These are phyloP conservation scores for Aspergillus novofumigatus DNA, from an alignment of 2,329 filamentous ascomycete genomes.

Conservation along the genomic window DNA sequence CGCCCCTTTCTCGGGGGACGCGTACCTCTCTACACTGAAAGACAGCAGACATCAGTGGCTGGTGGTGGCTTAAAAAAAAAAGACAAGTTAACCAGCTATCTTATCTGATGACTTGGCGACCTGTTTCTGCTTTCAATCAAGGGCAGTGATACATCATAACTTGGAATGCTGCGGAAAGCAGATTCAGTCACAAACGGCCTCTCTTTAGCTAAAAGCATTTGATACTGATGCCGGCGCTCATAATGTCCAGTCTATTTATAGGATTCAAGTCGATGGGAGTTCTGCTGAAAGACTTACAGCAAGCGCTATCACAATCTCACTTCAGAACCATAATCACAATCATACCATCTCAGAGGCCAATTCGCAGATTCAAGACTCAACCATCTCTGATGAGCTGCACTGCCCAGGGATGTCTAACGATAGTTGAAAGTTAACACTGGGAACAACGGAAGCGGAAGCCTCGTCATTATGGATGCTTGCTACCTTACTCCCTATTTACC, in stretches of 20 bases:
- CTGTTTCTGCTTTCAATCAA: neutral
- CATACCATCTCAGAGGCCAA: no score
- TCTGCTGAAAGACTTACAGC: neutral
- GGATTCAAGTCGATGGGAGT: neutral
- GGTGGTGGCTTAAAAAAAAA: neutral
- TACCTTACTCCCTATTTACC: no score
- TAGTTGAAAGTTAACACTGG: neutral
- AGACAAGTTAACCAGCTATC: neutral
- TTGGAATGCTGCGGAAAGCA: neutral
- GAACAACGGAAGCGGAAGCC: neutral
- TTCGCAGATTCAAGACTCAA: neutral
- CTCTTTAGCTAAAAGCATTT: neutral
- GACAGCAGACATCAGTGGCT: neutral
- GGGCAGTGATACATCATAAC: neutral
- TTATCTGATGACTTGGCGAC: conserved; percentile 12
- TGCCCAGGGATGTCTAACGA: neutral
- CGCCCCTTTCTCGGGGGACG: neutral
- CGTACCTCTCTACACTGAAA: neutral
- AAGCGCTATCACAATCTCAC: no score
- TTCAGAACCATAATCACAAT: no score
- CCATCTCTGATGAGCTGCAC: neutral
- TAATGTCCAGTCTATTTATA: neutral
- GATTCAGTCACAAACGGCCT: neutral
- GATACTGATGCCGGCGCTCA: neutral
- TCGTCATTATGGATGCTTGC: neutral